Conservation (phyloP, 2,329 filamentous ascomycete species). For the Nemania bipapillata region DNA sequence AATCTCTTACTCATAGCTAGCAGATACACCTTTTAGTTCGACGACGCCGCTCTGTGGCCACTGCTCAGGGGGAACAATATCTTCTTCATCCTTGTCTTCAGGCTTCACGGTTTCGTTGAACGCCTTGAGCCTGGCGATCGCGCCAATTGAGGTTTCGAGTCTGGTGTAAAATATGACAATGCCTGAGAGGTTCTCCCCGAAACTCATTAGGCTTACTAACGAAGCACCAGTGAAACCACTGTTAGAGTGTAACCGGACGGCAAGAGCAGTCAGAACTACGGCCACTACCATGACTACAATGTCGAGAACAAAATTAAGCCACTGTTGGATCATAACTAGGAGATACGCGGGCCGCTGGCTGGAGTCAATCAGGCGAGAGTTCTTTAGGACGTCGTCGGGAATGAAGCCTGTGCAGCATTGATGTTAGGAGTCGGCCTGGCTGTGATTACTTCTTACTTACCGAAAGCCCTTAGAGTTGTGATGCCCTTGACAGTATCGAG, state of each 20-base stretch:
- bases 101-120: constrained; percentile 44
- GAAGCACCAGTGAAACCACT: constrained; percentile 47
- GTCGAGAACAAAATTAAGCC: constrained; percentile 42
- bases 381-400: constrained; percentile 55
- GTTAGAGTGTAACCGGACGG: constrained; percentile 42
- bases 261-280: constrained; percentile 42
- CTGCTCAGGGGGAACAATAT: constrained; percentile 43
- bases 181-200: constrained; percentile 46
- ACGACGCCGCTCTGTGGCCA: constrained; percentile 49
- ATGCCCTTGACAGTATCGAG: constrained; percentile 61
- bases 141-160: constrained; percentile 52
- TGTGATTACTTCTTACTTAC: constrained; percentile 32
- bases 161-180: constrained; percentile 48
- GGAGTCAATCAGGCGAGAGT: constrained; percentile 57
- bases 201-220: constrained; percentile 50
- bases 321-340: constrained; percentile 60
- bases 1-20: constrained; percentile 41
- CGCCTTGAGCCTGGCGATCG: constrained; percentile 47
- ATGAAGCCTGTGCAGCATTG: constrained; percentile 51
- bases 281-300: constrained; percentile 44
- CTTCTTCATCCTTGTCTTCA: constrained; percentile 43
- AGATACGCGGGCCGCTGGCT: constrained; percentile 65
- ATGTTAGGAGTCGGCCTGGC: neutral
- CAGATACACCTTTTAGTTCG: constrained; percentile 44
- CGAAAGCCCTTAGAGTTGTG: constrained; percentile 62